Percentiles rank a stretch among this genome's conserved stretches.
Conservation (phyloP, 495 filamentous ascomycete genomes). For the Neurospora hispaniola region DNA sequence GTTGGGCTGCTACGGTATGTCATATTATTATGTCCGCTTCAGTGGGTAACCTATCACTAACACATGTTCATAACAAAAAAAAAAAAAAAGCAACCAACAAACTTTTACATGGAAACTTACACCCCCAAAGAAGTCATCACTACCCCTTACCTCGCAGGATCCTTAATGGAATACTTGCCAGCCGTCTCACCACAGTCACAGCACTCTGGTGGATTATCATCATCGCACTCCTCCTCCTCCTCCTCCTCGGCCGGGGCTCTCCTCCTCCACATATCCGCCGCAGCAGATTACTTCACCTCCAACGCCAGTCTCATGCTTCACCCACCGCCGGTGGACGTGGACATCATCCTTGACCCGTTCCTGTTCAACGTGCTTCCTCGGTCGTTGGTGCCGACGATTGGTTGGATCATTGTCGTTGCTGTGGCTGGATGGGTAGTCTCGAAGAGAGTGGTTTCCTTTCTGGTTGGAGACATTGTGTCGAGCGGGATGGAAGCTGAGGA, state of each 20-base stretch:
- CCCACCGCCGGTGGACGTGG: conserved; percentile 64
- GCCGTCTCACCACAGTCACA: neutral
- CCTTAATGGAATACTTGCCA: conserved; percentile 51
- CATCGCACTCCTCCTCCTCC: conserved; percentile 1
- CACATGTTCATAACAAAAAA: neutral
- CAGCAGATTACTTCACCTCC: conserved; percentile 73
- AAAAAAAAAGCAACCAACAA: conserved; percentile 67
- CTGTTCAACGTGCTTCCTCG: conserved; percentile 59
- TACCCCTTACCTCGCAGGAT: conserved; percentile 48
- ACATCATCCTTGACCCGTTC: conserved; percentile 87
- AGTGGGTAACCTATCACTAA: conserved; percentile 1
- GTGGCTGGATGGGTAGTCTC: conserved; percentile 25
- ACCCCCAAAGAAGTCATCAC: conserved; percentile 47
- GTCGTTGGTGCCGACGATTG: conserved; percentile 56
- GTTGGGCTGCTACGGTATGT: conserved; percentile 68
- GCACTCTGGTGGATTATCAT: neutral
- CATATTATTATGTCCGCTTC: too few species aligned
- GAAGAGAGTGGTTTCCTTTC: conserved; percentile 16
- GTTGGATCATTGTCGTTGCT: conserved; percentile 48
- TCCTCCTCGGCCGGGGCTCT: conserved; percentile 53
- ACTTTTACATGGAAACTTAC: conserved; percentile 59
- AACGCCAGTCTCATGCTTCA: conserved; percentile 64
- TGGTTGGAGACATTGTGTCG: conserved; percentile 6
- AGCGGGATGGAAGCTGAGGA: conserved; percentile 4
- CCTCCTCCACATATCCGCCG: conserved; percentile 66